These are phyloP conservation scores for Linnemannia exigua DNA, from an alignment of 192 early-diverging fungal species.

Conservation along the genomic window DNA sequence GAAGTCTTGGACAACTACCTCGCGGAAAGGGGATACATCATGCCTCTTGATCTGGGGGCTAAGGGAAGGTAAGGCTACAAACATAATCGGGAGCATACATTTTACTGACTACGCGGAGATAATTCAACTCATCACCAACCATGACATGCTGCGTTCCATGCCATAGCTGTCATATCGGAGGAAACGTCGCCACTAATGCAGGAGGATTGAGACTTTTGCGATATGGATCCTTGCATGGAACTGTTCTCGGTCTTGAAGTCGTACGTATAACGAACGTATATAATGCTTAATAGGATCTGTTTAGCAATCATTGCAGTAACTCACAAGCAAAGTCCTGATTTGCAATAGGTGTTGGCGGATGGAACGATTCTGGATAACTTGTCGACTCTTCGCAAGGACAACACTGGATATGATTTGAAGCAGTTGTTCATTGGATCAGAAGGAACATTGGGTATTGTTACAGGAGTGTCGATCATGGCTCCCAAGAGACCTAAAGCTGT, in stretches of 20 bases:
- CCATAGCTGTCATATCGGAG: conserved; percentile 96
- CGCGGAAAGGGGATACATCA: conserved; percentile 86
- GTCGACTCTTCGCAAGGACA: conserved; percentile 94
- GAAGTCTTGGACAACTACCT: conserved; percentile 92
- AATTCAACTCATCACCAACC: not conserved
- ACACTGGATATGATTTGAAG: conserved; percentile 97
- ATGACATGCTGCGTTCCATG: not conserved
- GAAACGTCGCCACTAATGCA: conserved; percentile 99
- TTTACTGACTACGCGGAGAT: too few relatives aligned
- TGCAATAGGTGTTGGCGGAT: conserved; percentile 80
- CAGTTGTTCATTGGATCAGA: conserved; percentile 98
- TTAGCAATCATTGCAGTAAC: not conserved
- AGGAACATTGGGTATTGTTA: conserved; percentile 95
- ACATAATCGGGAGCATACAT: not conserved
- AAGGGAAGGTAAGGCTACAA: conserved; percentile 70
- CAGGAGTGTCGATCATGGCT: conserved; percentile 89
- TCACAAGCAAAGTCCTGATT: not conserved
- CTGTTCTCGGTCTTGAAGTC: conserved; percentile 95
- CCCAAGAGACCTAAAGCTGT: conserved; percentile 81
- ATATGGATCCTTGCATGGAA: conserved; percentile 97
- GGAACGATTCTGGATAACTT: conserved; percentile 92
- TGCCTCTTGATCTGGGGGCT: conserved; percentile 95
- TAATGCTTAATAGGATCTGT: not conserved
- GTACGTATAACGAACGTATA: conserved; percentile 52
- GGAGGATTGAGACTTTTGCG: conserved; percentile 96